A percentile compares a stretch with the other conserved stretches of the same genome.
These are phyloP conservation scores for Echria macrotheca DNA, from an alignment of 495 filamentous ascomycete genomes.

Conservation along the genomic window DNA sequence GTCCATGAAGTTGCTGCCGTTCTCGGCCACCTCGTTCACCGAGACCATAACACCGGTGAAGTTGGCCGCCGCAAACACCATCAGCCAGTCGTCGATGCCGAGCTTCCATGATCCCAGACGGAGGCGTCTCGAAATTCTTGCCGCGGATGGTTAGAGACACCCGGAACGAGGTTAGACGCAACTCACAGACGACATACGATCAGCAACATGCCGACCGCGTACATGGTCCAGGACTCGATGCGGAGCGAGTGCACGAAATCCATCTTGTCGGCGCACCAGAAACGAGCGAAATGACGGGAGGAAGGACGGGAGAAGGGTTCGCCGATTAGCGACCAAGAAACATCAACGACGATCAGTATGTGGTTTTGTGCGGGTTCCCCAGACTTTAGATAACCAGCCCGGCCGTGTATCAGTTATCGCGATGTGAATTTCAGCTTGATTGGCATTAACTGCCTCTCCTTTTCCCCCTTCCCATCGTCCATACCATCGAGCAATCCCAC, in stretches of 20 bases:
- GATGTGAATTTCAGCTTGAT: too few relatives aligned
- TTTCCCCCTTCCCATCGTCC: too few relatives aligned
- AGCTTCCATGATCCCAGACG: conserved; percentile 11
- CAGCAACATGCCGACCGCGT: conserved; percentile 6
- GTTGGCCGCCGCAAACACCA: conserved; percentile 8
- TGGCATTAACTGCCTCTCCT: too few relatives aligned
- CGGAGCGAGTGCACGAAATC: conserved; percentile 9
- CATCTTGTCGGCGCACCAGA: conserved; percentile 6
- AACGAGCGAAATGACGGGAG: too few relatives aligned
- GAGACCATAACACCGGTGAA: conserved; percentile 30
- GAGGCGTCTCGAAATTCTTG: background rate
- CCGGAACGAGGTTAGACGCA: background rate
- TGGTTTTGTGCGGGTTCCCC: too few relatives aligned
- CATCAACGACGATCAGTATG: too few relatives aligned
- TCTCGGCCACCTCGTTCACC: conserved; percentile 38
- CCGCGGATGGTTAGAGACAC: background rate
- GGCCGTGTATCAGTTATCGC: too few relatives aligned
- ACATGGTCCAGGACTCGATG: conserved; percentile 15
- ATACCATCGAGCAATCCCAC: too few relatives aligned
- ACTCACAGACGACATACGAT: conserved; percentile 14
- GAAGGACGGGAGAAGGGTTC: too few relatives aligned
- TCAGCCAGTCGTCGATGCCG: conserved; percentile 13
- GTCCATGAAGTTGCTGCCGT: conserved; percentile 41
- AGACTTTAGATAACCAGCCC: too few relatives aligned
- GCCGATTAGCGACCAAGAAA: too few relatives aligned